Evolutionary conservation across 1,284 basidiomycete species (phyloP).

Genomic region (Tylopilus orsonianus): DNA sequence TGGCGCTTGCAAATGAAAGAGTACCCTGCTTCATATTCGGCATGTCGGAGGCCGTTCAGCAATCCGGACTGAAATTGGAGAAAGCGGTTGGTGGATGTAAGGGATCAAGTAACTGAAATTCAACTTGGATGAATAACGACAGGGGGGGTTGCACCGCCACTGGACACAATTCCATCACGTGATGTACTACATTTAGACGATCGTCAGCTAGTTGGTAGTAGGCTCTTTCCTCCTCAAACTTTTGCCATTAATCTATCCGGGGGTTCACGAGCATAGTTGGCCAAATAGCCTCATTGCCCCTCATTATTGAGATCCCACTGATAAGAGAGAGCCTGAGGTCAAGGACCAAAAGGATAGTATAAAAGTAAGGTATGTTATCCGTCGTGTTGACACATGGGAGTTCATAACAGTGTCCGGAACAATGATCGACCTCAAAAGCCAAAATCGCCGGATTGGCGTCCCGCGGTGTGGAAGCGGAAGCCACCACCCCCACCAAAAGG

Average conservation of each 20-base stretch:
- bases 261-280: too few relatives aligned
- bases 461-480: constrained; percentile 28
- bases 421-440: constrained; percentile 13
- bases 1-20: constrained; percentile 49
- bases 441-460: constrained; percentile 20
- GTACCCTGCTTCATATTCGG: constrained; percentile 45
- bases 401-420: neutral
- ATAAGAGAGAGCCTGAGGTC: too few relatives aligned
- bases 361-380: constrained; percentile 14
- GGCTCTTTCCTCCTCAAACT: too few relatives aligned
- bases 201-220: too few relatives aligned
- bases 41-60: too few relatives aligned
- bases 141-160: constrained; percentile 20
- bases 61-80: too few relatives aligned
- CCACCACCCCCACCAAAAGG: constrained; percentile 23
- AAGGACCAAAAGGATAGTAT: neutral
- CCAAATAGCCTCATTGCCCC: too few relatives aligned
- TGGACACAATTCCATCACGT: constrained; percentile 7
- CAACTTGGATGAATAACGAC: constrained; percentile 8
- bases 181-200: neutral
- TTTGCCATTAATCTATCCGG: too few relatives aligned
- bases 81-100: neutral
- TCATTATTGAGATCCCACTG: too few relatives aligned
- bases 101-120: constrained; percentile 1
- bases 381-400: constrained; percentile 3